A percentile compares a stretch with the other conserved stretches of the same genome.
Conservation (phyloP, 139 green algal species). For the Tetradesmus obliquus region DNA sequence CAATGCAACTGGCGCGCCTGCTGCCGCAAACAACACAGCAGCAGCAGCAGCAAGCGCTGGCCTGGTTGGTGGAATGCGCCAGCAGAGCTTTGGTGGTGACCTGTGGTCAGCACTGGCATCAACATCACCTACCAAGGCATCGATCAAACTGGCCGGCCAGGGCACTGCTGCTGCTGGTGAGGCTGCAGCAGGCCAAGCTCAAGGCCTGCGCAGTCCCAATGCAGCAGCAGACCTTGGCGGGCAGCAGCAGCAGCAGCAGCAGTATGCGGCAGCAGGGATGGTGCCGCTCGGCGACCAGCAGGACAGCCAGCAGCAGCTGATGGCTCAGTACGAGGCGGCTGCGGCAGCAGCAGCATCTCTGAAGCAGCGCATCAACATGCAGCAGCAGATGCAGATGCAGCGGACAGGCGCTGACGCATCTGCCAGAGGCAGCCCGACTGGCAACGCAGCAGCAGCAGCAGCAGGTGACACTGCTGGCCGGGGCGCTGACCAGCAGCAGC, state of each 20-base stretch:
- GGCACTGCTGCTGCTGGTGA: neutral
- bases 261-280: neutral
- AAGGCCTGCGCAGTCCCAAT: neutral
- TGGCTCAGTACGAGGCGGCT: neutral
- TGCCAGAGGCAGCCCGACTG: too few species aligned
- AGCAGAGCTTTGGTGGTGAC: constrained; percentile 19
- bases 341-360: neutral
- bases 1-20: neutral
- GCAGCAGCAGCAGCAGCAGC: constrained; percentile 9
- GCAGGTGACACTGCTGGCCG: neutral
- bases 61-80: neutral
- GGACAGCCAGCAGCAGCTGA: neutral
- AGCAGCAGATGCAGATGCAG: constrained; percentile 15
- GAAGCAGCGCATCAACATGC: neutral
- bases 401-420: neutral
- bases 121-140: neutral
- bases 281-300: neutral
- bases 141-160: neutral
- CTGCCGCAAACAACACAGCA: neutral
- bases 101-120: neutral
- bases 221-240: neutral
- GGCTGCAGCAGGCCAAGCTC: neutral
- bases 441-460: constrained; percentile 3
- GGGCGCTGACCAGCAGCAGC: neutral
- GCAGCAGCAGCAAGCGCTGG: neutral